A percentile compares a stretch with the other conserved stretches of the same genome.
These are phyloP conservation scores for Erysimum cheiranthoides DNA, from an alignment of 345 rosid species.

Conservation along the genomic window DNA sequence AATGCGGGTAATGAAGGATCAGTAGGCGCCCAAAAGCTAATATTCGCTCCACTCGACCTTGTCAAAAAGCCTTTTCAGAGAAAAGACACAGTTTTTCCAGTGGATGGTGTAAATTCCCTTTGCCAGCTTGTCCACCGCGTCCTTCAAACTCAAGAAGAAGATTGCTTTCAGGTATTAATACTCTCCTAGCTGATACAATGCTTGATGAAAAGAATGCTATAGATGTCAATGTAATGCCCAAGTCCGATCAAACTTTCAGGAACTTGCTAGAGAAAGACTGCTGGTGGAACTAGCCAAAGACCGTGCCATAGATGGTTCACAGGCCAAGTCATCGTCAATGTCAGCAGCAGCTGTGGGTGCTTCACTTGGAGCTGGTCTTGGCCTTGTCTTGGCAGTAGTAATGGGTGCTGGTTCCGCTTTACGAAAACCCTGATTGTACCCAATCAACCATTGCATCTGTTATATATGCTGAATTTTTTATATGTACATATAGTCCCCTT, in stretches of 20 bases:
- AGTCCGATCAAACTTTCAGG: slow-evolving; percentile 52
- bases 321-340: slow-evolving; percentile 65
- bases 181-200: neutral
- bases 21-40: slow-evolving; percentile 62
- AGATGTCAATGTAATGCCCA: neutral
- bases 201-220: neutral
- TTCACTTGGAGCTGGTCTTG: slow-evolving; percentile 94
- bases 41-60: slow-evolving; percentile 71
- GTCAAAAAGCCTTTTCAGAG: slow-evolving; percentile 78
- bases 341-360: slow-evolving; percentile 95
- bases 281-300: slow-evolving; percentile 60
- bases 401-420: slow-evolving; percentile 98
- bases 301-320: slow-evolving; percentile 52
- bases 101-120: slow-evolving; percentile 82
- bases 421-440: slow-evolving; percentile 71
- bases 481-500: slow-evolving; percentile 34
- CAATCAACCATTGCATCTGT: slow-evolving; percentile 1
- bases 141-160: slow-evolving; percentile 82
- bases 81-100: slow-evolving; percentile 72
- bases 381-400: slow-evolving; percentile 88
- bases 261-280: slow-evolving; percentile 73
- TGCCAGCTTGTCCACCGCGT: slow-evolving; percentile 74
- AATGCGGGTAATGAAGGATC: slow-evolving; percentile 56
- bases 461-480: neutral
- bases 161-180: slow-evolving; percentile 71